Evolutionary conservation across 768 basidiomycete species (phyloP).

Genomic region (Daedalea quercina): DNA sequence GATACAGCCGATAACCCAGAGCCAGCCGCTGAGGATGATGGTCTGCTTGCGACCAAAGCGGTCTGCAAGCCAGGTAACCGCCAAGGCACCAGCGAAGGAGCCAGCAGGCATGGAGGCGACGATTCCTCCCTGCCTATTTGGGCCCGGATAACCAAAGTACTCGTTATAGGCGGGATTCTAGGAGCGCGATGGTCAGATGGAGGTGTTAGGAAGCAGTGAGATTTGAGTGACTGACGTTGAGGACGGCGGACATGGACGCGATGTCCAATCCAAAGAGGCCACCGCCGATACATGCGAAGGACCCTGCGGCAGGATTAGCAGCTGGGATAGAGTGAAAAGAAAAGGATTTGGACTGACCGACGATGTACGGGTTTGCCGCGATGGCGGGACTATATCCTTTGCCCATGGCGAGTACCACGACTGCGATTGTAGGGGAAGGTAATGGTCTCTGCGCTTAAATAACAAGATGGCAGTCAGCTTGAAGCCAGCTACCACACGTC

Average conservation of each 20-base stretch:
- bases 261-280: conserved; percentile 78
- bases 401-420: background rate
- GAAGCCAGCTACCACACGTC: too few relatives aligned
- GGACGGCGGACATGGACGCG: conserved; percentile 75
- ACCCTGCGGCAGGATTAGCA: conserved; percentile 24
- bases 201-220: background rate
- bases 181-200: background rate
- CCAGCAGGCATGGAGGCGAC: conserved; percentile 78
- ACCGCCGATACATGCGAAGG: conserved; percentile 78
- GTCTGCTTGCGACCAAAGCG: conserved; percentile 58
- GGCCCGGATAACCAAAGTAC: conserved; percentile 33
- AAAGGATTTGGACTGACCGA: conserved; percentile 26
- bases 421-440: too few relatives aligned
- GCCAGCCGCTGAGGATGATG: conserved; percentile 56
- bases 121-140: conserved; percentile 61
- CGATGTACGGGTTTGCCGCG: conserved; percentile 64
- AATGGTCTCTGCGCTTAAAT: too few relatives aligned
- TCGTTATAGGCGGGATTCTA: conserved; percentile 29
- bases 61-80: conserved; percentile 60
- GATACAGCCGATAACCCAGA: conserved; percentile 70
- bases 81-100: conserved; percentile 59
- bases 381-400: conserved; percentile 41
- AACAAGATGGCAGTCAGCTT: too few relatives aligned
- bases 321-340: background rate
- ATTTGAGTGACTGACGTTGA: conserved; percentile 34